Base-by-base conservation (phyloP, 345 rosid species). In the Boechera divaricarpa region DNA sequence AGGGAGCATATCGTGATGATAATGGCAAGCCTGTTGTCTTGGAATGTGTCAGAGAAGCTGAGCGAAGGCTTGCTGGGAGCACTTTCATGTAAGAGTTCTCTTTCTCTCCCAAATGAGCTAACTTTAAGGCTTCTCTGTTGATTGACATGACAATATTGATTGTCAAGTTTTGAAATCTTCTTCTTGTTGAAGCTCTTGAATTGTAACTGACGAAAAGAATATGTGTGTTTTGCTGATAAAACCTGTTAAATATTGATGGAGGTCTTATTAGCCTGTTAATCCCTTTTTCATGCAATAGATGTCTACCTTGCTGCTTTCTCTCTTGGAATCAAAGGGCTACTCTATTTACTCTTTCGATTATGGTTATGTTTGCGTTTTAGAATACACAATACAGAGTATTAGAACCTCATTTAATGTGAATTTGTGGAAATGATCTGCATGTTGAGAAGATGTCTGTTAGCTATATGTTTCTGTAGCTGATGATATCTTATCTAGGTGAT, bases 1-100 rank as follows among this genome's bases (percentile, higher is more conserved):
- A 92, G 97, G 98, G 98, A 13, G 98, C 98, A 18, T 94, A 94
- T 80, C 93, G 97, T 24, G 95, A 94, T 77, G 97, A 92, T 69
- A 89, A 92, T 68, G 97, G 98, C 13, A 92, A 92, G 83, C 98
- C 97, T 5, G 97, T 90, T 16, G 97, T 92, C 45, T 84, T 94
- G 77, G 87, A 90, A 36, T 88, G 97, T 81, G 97, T 94, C 26
- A 82, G 97, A 84, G 97, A 92, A 86, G 97, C 97, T 0, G 98
- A 92, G 84, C 83, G 87, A 79, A 89, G 88, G 77, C 83, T 90
- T 63, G 92, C 97, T 5, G 98, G 98, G 29, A 82, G 36, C 74
- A n/a, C 79, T 39, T 87, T 89, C 79, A 89, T 94, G 98, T 92
- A 71, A 87, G 87, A 70, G 18, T 33, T 32, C 41, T 51, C 16